phyloP scores from a whole-genome alignment of 805 yeast genomes.

The Saturnispora zaruensis region DNA sequence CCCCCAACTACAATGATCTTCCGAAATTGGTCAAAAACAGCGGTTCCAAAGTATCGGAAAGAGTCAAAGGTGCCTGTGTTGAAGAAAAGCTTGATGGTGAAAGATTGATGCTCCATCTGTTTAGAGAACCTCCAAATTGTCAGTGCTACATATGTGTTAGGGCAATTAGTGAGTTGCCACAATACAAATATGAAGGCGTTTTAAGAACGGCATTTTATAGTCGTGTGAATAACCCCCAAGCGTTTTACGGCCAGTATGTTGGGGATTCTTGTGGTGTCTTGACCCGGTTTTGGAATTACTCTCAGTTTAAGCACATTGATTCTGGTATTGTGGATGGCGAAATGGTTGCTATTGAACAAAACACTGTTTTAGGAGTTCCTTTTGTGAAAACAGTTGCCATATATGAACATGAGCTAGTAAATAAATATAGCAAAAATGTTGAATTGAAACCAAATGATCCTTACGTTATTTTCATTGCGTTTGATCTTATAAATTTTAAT shows the following conservation, averaged over 20 bases:
- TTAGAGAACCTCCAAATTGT: constrained; percentile 27
- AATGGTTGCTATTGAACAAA: constrained; percentile 76
- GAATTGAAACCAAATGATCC: neutral
- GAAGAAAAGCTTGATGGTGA: constrained; percentile 96
- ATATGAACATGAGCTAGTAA: neutral
- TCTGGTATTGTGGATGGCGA: constrained; percentile 74
- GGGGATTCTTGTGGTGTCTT: constrained; percentile 21
- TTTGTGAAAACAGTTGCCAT: constrained; percentile 61
- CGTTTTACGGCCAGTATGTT: constrained; percentile 32
- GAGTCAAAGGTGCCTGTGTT: constrained; percentile 39
- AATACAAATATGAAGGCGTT: constrained; percentile 1
- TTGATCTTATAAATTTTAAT: constrained; percentile 68
- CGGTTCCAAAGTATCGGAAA: constrained; percentile 32
- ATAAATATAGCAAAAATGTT: neutral
- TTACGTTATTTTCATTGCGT: constrained; percentile 40
- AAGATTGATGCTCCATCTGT: constrained; percentile 69
- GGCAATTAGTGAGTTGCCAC: constrained; percentile 22
- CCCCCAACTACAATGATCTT: constrained; percentile 43
- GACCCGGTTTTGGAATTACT: constrained; percentile 27
- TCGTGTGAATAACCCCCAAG: constrained; percentile 64
- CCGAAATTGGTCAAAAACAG: constrained; percentile 52
- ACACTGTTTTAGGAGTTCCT: constrained; percentile 64
- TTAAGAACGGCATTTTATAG: constrained; percentile 58
- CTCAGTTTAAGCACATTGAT: constrained; percentile 23
- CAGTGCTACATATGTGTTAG: neutral